Evolutionary conservation across 140 eudicot species (phyloP).

Genomic region (Senecio squalidus): DNA sequence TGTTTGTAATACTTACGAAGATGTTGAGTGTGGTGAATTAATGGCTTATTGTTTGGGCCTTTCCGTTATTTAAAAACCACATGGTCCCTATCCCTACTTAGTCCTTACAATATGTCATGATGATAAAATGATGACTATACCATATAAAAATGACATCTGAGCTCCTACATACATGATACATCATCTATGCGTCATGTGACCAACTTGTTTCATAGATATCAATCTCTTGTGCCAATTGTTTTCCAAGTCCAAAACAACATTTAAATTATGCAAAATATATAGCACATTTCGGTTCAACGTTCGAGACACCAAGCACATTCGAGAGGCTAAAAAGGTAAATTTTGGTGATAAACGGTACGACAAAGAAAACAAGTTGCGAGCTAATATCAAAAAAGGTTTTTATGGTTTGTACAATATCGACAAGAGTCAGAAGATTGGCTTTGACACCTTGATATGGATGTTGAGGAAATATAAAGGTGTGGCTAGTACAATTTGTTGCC

Average conservation of each 20-base stretch:
- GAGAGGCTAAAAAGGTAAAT: not conserved
- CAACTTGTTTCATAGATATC: constrained; percentile 11
- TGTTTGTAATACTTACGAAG: too few species aligned
- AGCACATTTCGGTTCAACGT: not conserved
- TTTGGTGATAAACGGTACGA: not conserved
- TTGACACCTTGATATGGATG: constrained; percentile 6
- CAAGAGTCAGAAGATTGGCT: not conserved
- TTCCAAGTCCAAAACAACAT: constrained; percentile 1
- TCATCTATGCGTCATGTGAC: constrained; percentile 30
- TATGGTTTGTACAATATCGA: constrained; percentile 1
- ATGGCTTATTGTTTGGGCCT: too few species aligned
- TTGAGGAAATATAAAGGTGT: constrained; percentile 12
- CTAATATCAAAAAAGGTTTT: not conserved
- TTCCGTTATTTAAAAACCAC: too few species aligned
- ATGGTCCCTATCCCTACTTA: too few species aligned
- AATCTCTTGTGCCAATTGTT: not conserved
- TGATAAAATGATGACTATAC: constrained; percentile 33
- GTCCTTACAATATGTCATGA: constrained; percentile 29
- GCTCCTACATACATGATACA: constrained; percentile 23
- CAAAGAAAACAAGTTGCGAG: not conserved
- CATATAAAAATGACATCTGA: constrained; percentile 11
- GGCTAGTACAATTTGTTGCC: constrained; percentile 9
- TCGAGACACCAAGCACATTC: not conserved
- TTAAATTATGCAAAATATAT: not conserved
- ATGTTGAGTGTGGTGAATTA: too few species aligned